Percentiles rank a stretch among this genome's conserved stretches.
These are phyloP conservation scores for Imleria badia DNA, from an alignment of 768 basidiomycete genomes.

Conservation along the genomic window DNA sequence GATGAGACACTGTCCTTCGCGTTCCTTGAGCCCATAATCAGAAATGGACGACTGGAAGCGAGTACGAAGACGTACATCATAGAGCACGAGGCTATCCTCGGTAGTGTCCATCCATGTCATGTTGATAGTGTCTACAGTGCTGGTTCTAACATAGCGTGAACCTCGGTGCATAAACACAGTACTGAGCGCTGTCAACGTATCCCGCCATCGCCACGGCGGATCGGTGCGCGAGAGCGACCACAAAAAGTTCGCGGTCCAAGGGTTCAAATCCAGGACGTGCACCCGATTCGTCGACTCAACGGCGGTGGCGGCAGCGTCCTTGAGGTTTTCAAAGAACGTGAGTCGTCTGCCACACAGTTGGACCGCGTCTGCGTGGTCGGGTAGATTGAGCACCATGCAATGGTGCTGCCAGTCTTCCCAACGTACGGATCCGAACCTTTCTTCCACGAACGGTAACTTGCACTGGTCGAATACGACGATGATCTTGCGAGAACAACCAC, in stretches of 20 bases:
- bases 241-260: conserved; percentile 23
- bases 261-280: conserved; percentile 33
- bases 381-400: conserved; percentile 34
- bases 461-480: conserved; percentile 54
- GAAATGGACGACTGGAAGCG: background rate
- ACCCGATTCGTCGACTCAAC: conserved; percentile 23
- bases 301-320: conserved; percentile 7
- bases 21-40: conserved; percentile 23
- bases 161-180: conserved; percentile 30
- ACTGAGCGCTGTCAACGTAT: conserved; percentile 24
- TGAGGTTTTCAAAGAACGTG: conserved; percentile 31
- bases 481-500: conserved; percentile 40
- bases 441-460: conserved; percentile 44
- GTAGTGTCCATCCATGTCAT: conserved; percentile 55
- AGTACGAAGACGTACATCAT: conserved; percentile 42
- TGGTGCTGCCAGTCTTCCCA: conserved; percentile 56
- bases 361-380: conserved; percentile 30
- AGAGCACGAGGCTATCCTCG: conserved; percentile 60
- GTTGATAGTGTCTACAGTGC: conserved; percentile 43
- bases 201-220: conserved; percentile 35
- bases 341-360: conserved; percentile 32
- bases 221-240: conserved; percentile 26
- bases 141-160: conserved; percentile 29
- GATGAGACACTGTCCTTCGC: conserved; percentile 33
- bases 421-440: conserved; percentile 45